Evolutionary conservation across 805 yeast genomes (phyloP), one percentile per base, ranked within the genome.

Genomic region (Nakazawaea holstii): DNA sequence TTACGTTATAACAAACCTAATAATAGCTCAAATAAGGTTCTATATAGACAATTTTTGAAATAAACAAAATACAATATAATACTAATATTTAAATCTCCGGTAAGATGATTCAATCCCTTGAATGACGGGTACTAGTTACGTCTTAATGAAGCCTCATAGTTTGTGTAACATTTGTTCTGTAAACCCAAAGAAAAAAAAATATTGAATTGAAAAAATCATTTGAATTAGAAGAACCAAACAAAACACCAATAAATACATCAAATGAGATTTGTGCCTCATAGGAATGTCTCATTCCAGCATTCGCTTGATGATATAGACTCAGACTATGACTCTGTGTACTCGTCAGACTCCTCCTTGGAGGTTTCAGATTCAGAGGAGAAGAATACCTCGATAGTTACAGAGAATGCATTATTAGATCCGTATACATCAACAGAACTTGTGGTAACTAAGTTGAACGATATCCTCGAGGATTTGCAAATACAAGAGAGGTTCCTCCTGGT

Each of bases 251-350:
- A 14, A 4, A 33, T 33, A 15, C 36, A 13, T 11, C 17, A 7
- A 24, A 60, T 62, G 67, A 52, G 65, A 43, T 61, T 61, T 42
- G 53, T 52, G 13, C 66, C 65, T 17, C 64, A 59, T 39, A 49
- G 59, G 50, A 52, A 53, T 46, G 55, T 39, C 24, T 37, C 31
- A 8, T 51, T 57, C 20, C 61, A 57, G 45, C 45, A 45, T 17
- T 48, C 50, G 3, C 45, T 48, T 55, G 66, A 47, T 46, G 49
- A 35, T 52, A 58, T 53, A 35, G 60, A 48, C 45, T 57, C 53
- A 45, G 66, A 53, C 36, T 56, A 58, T 51, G 58, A 61, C 43
- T 59, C 65, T 10, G 43, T 36, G 20, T 42, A 54, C 46, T 37
- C 42, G 11, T 35, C 41, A 10, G 42, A 37, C 27, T 31, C 37